These are phyloP conservation scores for Leptographium wingfieldii DNA, from an alignment of 2,329 filamentous ascomycete genomes.

Conservation along the genomic window DNA sequence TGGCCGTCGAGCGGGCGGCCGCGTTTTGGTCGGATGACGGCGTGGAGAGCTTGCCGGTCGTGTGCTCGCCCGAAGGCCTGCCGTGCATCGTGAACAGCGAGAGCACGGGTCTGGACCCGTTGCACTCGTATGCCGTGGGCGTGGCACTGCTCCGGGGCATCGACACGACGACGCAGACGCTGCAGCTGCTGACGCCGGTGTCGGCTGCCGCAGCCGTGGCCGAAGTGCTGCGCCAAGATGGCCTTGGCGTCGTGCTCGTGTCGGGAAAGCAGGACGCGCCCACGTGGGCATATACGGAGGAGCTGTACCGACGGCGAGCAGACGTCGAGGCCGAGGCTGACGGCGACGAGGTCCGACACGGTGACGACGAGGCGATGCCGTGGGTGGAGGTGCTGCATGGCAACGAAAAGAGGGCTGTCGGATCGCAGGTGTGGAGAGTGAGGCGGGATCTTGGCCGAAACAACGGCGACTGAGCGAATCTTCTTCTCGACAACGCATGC, in stretches of 20 bases:
- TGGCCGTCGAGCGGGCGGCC: conserved; percentile 41
- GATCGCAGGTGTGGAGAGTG: conserved; percentile 51
- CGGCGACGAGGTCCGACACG: conserved; percentile 36
- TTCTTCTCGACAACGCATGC: no score
- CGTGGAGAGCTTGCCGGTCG: conserved; percentile 4
- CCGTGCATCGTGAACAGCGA: conserved; percentile 48
- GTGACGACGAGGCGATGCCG: conserved; percentile 10
- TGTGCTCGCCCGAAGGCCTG: conserved; percentile 38
- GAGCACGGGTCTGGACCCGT: conserved; percentile 46
- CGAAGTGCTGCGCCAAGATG: conserved; percentile 15
- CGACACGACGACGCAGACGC: conserved; percentile 32
- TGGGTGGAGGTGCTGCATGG: conserved; percentile 16
- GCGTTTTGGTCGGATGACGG: conserved; percentile 29
- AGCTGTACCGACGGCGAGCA: conserved; percentile 28
- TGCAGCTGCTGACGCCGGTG: conserved; percentile 56
- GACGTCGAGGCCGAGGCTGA: conserved; percentile 22
- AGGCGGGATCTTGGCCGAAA: conserved; percentile 44
- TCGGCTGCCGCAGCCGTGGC: neutral
- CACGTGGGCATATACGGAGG: conserved; percentile 58
- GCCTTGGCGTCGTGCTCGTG: conserved; percentile 46
- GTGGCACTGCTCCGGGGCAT: conserved; percentile 60
- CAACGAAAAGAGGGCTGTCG: conserved; percentile 41
- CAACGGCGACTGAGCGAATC: neutral
- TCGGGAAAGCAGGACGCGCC: conserved; percentile 57
- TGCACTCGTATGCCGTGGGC: conserved; percentile 45